Evolutionary conservation across 768 basidiomycete species (phyloP).

Genomic region (Pleurotus eryngii): DNA sequence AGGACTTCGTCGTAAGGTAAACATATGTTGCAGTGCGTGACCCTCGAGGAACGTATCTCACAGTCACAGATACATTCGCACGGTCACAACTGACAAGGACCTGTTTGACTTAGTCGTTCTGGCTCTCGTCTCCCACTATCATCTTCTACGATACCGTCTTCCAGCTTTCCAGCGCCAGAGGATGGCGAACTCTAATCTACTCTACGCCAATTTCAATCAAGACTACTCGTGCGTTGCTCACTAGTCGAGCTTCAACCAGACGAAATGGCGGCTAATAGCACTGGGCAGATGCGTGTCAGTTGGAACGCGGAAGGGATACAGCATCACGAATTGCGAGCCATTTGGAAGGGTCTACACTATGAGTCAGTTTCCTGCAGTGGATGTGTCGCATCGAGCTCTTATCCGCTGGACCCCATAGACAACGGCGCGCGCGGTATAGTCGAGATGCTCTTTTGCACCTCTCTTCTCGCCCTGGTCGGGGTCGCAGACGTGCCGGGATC

Average conservation of each 20-base stretch:
- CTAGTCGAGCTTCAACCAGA: background rate
- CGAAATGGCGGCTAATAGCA: slow-evolving; percentile 7
- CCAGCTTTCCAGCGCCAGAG: too few species aligned
- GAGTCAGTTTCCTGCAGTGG: slow-evolving; percentile 54
- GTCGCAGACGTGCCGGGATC: slow-evolving; percentile 90
- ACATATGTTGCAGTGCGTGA: too few species aligned
- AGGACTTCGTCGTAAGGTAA: too few species aligned
- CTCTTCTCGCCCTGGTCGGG: slow-evolving; percentile 93
- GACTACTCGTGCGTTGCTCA: slow-evolving; percentile 76
- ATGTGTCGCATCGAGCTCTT: background rate
- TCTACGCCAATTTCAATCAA: slow-evolving; percentile 96
- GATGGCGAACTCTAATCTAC: slow-evolving; percentile 49
- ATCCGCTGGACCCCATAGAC: slow-evolving; percentile 40
- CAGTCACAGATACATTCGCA: too few species aligned
- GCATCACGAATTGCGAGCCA: slow-evolving; percentile 97
- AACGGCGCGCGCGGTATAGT: slow-evolving; percentile 95
- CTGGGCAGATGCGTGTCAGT: slow-evolving; percentile 81
- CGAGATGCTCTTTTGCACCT: slow-evolving; percentile 99
- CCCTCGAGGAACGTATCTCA: too few species aligned
- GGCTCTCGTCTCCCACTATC: too few species aligned
- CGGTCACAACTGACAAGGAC: too few species aligned
- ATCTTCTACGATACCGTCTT: too few species aligned
- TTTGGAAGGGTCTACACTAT: slow-evolving; percentile 94
- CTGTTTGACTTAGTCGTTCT: too few species aligned
- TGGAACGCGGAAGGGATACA: slow-evolving; percentile 93